Evolutionary conservation across 1,139 yeast species (phyloP).

Genomic region (Meyerozyma guilliermondii): DNA sequence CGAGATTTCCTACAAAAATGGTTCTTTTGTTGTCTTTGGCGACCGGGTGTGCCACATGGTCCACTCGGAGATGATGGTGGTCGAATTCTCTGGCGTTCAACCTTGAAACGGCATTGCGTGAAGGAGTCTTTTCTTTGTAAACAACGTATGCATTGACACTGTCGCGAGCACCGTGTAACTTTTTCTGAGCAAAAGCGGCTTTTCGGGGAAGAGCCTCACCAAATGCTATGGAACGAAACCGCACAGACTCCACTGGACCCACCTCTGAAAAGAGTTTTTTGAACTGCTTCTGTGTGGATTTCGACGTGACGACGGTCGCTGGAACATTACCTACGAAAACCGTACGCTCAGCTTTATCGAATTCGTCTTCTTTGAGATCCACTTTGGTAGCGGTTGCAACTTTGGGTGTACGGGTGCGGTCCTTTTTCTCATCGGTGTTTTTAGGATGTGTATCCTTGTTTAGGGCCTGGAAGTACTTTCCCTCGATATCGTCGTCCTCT

Average conservation of each 20-base stretch:
- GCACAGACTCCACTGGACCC: constrained; percentile 66
- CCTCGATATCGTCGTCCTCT: constrained; percentile 45
- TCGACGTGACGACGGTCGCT: constrained; percentile 58
- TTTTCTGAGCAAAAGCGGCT: constrained; percentile 81
- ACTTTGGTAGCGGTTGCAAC: constrained; percentile 28
- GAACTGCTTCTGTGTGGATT: constrained; percentile 56
- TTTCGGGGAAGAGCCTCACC: constrained; percentile 87
- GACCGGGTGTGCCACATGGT: constrained; percentile 86
- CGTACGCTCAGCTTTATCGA: constrained; percentile 83
- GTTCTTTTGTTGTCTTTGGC: constrained; percentile 80
- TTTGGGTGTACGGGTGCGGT: constrained; percentile 6
- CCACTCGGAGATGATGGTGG: constrained; percentile 80
- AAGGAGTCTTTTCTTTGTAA: constrained; percentile 47
- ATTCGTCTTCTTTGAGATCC: constrained; percentile 61
- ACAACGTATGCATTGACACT: constrained; percentile 88
- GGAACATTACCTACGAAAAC: constrained; percentile 87
- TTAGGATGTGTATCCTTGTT: constrained; percentile 9
- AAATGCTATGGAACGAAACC: constrained; percentile 91
- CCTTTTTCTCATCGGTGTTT: constrained; percentile 11
- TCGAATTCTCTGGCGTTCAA: constrained; percentile 68
- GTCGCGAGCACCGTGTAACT: constrained; percentile 71
- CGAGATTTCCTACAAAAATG: constrained; percentile 89
- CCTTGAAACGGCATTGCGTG: constrained; percentile 46
- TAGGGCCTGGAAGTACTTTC: constrained; percentile 39
- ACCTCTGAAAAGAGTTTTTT: constrained; percentile 52